Conservation (phyloP, 768 basidiomycete genomes). For the Tulasnella sp. region DNA sequence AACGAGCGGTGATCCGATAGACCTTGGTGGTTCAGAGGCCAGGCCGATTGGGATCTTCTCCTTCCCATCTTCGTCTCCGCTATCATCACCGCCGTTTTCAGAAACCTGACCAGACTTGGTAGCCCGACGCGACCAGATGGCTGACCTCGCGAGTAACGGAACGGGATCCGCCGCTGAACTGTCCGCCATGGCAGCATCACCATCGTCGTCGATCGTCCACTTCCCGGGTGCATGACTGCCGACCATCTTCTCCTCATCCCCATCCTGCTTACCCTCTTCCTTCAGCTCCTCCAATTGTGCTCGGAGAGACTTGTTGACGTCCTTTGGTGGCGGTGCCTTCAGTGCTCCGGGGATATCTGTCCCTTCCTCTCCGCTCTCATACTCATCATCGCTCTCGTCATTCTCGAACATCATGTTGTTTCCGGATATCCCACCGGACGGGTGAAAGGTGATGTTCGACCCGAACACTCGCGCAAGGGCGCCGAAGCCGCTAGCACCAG, state of each 20-base stretch:
- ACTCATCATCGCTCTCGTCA: constrained; percentile 46
- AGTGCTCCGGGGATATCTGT: constrained; percentile 30
- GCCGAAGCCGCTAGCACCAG: constrained; percentile 29
- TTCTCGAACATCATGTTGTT: constrained; percentile 49
- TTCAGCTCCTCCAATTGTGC: constrained; percentile 19
- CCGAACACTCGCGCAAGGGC: constrained; percentile 45
- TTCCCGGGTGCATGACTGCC: background rate
- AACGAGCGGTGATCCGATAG: constrained; percentile 19
- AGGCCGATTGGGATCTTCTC: constrained; percentile 21
- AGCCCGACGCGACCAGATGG: constrained; percentile 4
- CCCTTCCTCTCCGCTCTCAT: constrained; percentile 45
- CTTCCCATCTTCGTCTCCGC: constrained; percentile 21
- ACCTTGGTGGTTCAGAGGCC: constrained; percentile 13
- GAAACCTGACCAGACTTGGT: background rate
- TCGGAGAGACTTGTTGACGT: constrained; percentile 37
- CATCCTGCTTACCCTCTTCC: constrained; percentile 23
- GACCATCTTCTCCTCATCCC: constrained; percentile 18
- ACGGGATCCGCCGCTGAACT: constrained; percentile 1
- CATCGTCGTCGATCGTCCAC: constrained; percentile 16
- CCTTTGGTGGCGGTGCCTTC: constrained; percentile 33
- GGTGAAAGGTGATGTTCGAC: constrained; percentile 55
- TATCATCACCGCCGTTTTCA: constrained; percentile 27
- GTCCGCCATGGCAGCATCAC: constrained; percentile 16
- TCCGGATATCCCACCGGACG: constrained; percentile 42
- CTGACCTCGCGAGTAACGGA: background rate